A percentile compares a stretch with the other conserved stretches of the same genome.
These are phyloP conservation scores for Cronartium quercuum DNA, from an alignment of 1,284 basidiomycete species.

Conservation along the genomic window DNA sequence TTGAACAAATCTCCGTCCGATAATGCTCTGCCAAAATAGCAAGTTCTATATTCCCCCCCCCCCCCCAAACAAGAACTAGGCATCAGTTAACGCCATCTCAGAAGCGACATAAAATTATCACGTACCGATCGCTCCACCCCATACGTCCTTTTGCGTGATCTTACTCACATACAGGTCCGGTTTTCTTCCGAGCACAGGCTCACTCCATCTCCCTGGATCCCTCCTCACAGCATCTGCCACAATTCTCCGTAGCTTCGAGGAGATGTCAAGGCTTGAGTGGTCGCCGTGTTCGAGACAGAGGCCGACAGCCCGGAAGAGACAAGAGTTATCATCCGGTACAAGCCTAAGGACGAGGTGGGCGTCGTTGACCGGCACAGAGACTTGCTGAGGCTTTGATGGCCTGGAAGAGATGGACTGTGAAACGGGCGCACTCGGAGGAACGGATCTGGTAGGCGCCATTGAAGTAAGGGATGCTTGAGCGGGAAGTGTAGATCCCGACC, in stretches of 20 bases:
- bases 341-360: constrained; percentile 54
- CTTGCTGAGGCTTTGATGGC: constrained; percentile 53
- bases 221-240: constrained; percentile 46
- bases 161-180: constrained; percentile 69
- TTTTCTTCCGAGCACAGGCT: constrained; percentile 55
- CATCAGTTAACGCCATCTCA: background rate
- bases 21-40: background rate
- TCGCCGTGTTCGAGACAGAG: constrained; percentile 76
- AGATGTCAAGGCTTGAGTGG: constrained; percentile 52
- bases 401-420: constrained; percentile 45
- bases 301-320: constrained; percentile 77
- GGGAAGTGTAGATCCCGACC: constrained; percentile 43
- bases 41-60: constrained; percentile 9
- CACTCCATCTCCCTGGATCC: constrained; percentile 36
- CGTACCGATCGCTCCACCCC: constrained; percentile 79
- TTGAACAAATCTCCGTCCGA: constrained; percentile 72
- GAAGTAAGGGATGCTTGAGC: background rate
- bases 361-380: constrained; percentile 57
- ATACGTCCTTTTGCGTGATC: constrained; percentile 69
- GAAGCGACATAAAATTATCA: background rate
- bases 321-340: constrained; percentile 88
- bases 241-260: constrained; percentile 60
- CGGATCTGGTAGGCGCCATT: constrained; percentile 38
- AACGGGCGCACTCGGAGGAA: constrained; percentile 36
- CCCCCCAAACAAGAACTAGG: background rate